These are phyloP conservation scores for Sphagnum tenellum DNA, from an alignment of 225 moss, liverwort and hornwort genomes.

Conservation along the genomic window DNA sequence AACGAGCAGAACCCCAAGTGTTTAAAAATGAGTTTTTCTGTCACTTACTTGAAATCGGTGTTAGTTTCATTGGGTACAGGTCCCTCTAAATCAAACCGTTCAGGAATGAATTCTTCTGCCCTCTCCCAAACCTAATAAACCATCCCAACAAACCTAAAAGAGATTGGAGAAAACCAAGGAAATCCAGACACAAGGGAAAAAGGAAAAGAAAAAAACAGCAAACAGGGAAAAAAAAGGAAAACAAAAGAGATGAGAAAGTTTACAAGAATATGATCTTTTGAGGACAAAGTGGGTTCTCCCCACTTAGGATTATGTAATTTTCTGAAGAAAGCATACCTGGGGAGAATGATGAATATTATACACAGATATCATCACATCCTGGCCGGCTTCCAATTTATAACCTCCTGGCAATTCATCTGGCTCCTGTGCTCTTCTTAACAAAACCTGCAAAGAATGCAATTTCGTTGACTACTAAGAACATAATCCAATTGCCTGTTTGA, in stretches of 20 bases:
- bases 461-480: too few relatives aligned
- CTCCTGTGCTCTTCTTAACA: slow-evolving; percentile 65
- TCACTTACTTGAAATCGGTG: slow-evolving; percentile 68
- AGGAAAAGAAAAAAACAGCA: neutral
- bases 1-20: neutral
- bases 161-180: neutral
- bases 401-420: slow-evolving; percentile 91
- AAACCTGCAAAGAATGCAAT: slow-evolving; percentile 36
- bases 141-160: neutral
- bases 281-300: neutral
- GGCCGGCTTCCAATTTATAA: slow-evolving; percentile 77
- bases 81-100: slow-evolving; percentile 72
- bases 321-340: slow-evolving; percentile 24
- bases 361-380: slow-evolving; percentile 99
- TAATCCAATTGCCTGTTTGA: too few relatives aligned
- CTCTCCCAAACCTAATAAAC: slow-evolving; percentile 57
- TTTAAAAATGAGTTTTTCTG: neutral
- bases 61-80: slow-evolving; percentile 89
- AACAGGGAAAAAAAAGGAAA: neutral
- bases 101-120: slow-evolving; percentile 89
- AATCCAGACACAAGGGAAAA: too few relatives aligned
- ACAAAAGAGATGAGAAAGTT: too few relatives aligned
- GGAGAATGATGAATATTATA: slow-evolving; percentile 97
- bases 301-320: too few relatives aligned
- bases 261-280: too few relatives aligned